Evolutionary conservation across 345 rosid species (phyloP), one percentile per base, ranked within the genome.

Genomic region (Leavenworthia alabamica): DNA sequence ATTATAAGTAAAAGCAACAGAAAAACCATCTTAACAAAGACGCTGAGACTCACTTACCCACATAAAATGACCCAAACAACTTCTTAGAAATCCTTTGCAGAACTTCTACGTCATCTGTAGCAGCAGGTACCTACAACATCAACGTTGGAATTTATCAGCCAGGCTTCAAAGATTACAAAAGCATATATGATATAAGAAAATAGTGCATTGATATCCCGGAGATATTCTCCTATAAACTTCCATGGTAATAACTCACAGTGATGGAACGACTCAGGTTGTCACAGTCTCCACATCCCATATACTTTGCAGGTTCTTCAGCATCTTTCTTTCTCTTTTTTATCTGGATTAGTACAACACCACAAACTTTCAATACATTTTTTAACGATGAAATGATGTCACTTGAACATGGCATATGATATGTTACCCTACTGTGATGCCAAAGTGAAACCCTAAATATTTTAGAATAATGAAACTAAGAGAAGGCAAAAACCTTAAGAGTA

Each of bases 261-360:
- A 77, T 63, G 39, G 96, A 83, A 72, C 90, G 98, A 43, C 95
- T 89, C 67, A 86, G 56, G 65, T 85, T 92, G 76, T 89, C 96
- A 75, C 95, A 89, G 51, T 78, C 89, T 48, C 96, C 96, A 66
- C 81, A 81, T 12, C 98, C 96, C 96, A 92, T 86, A 65, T 74
- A 92, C 79, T 92, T 92, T n/a, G 67, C 35, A 66, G 98, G 95
- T 74, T 89, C 95, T 54, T 24, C 85, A 8, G 93, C 90, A 74
- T 83, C 81, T 66, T 82, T 74, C 57, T 84, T 83, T 75, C 90
- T 89, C 84, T 71, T 86, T 68, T 92, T 92, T 28, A 92, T 82
- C 98, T 90, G 76, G 13, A 64, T 10, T 51, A 35, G 68, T 11
- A 43, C 15, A 55, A 50, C 15, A 24, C 15, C 35, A 33, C 49